Evolutionary conservation across 176 grass and related monocot genomes (phyloP).

Genomic region (Poa pratensis): DNA sequence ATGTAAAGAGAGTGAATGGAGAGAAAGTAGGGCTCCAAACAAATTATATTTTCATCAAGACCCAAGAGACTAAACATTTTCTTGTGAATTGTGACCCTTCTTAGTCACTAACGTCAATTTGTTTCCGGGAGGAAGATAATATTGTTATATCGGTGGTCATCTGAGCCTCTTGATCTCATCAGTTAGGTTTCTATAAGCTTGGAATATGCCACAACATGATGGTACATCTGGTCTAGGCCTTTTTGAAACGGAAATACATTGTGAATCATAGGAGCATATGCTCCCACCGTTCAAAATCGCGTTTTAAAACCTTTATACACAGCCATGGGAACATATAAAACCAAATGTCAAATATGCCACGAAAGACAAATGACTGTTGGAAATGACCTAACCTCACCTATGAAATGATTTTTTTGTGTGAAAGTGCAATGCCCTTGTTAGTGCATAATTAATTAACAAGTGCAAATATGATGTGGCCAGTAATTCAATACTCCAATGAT

Average conservation of each 20-base stretch:
- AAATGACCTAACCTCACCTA: not conserved
- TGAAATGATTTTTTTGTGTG: not conserved
- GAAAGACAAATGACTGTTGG: not conserved
- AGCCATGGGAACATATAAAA: not conserved
- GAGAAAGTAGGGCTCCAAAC: not conserved
- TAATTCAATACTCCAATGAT: not conserved
- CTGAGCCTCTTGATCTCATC: slow-evolving; percentile 45
- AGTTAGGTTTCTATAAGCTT: slow-evolving; percentile 34
- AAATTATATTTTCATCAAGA: slow-evolving; percentile 48
- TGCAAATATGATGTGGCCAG: not conserved
- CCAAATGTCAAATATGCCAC: not conserved
- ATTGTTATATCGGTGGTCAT: slow-evolving; percentile 46
- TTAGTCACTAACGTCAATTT: slow-evolving; percentile 40
- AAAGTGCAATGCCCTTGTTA: not conserved
- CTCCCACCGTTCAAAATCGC: no score
- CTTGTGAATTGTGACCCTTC: slow-evolving; percentile 9
- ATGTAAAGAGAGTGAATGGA: not conserved
- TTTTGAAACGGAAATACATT: not conserved
- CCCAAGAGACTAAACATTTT: slow-evolving; percentile 20
- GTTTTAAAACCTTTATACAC: not conserved
- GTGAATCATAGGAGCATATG: no score
- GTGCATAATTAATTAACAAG: not conserved
- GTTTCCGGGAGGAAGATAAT: slow-evolving; percentile 23
- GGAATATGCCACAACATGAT: slow-evolving; percentile 49
- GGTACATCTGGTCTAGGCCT: not conserved